Percentiles rank a stretch among this genome's conserved stretches.
These are phyloP conservation scores for Rhizopus microsporus DNA, from an alignment of 371 early-diverging fungal genomes.

Conservation along the genomic window DNA sequence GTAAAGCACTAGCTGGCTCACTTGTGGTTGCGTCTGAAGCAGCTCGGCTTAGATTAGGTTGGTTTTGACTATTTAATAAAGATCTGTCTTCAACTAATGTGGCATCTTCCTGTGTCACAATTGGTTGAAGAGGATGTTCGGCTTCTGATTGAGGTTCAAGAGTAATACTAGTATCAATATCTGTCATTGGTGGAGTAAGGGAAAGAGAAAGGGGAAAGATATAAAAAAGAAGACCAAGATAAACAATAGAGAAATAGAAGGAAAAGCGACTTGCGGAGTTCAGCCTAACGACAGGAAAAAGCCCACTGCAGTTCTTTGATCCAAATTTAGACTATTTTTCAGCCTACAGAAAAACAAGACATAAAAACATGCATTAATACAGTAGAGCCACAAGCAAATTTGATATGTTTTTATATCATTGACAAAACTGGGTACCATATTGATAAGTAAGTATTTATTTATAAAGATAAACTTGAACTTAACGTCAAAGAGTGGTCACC, in stretches of 20 bases:
- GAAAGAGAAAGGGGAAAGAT: neutral
- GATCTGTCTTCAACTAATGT: constrained; percentile 24
- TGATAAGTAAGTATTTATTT: no score
- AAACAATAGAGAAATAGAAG: neutral
- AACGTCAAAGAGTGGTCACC: no score
- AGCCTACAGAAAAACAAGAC: no score
- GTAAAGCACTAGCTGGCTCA: constrained; percentile 21
- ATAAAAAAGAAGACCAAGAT: constrained; percentile 1
- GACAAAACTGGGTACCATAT: no score
- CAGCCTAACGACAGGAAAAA: no score
- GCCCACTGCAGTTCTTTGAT: no score
- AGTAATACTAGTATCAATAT: neutral
- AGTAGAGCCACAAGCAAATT: no score
- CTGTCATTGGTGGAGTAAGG: neutral
- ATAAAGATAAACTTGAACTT: no score
- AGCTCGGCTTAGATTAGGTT: constrained; percentile 22
- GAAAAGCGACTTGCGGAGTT: neutral
- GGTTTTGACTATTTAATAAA: constrained; percentile 30
- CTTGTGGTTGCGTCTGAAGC: constrained; percentile 3
- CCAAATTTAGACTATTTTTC: no score
- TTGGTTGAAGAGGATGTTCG: constrained; percentile 17
- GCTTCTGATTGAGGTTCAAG: neutral
- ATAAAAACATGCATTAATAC: no score
- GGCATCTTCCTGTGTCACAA: constrained; percentile 8
- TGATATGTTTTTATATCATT: no score